phyloP scores from a whole-genome alignment of 202 grass and related monocot genomes.

The Tripidium arundinaceum region DNA sequence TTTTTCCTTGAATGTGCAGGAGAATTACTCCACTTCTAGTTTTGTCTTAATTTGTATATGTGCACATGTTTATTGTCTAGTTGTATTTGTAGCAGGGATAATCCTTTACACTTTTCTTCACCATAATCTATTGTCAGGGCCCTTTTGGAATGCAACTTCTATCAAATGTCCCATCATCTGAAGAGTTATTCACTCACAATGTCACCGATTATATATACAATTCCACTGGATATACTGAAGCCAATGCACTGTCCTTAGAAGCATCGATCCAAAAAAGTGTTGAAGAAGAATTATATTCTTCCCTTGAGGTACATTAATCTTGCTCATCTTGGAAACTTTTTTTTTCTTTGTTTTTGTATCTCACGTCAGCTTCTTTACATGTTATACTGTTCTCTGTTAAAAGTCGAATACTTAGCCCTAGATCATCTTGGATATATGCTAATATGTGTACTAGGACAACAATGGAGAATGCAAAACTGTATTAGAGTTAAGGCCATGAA shows the following conservation, averaged over 20 bases:
- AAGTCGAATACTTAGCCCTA: not conserved
- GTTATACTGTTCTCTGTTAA: constrained; percentile 24
- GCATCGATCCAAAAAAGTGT: constrained; percentile 86
- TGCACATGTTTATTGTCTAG: too few species aligned
- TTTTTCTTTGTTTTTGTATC: constrained; percentile 5
- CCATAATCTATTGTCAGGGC: constrained; percentile 50
- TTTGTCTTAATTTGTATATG: too few species aligned
- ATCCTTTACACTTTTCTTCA: too few species aligned
- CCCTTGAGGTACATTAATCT: constrained; percentile 59
- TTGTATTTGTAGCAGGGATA: too few species aligned
- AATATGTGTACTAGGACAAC: constrained; percentile 19
- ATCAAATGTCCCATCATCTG: constrained; percentile 36
- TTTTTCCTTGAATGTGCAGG: constrained; percentile 43
- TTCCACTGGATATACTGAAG: constrained; percentile 57
- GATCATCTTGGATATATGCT: constrained; percentile 14
- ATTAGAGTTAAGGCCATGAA: not conserved
- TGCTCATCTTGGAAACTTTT: not conserved
- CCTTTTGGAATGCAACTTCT: constrained; percentile 84
- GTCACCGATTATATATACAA: constrained; percentile 63
- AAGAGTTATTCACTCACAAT: constrained; percentile 53
- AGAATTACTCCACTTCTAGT: too few species aligned
- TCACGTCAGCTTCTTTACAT: constrained; percentile 2
- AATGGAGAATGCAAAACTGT: not conserved
- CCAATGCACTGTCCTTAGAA: constrained; percentile 69
- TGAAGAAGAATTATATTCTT: constrained; percentile 79